Base-by-base conservation (phyloP, 495 filamentous ascomycete species). In the Terfezia claveryi region DNA sequence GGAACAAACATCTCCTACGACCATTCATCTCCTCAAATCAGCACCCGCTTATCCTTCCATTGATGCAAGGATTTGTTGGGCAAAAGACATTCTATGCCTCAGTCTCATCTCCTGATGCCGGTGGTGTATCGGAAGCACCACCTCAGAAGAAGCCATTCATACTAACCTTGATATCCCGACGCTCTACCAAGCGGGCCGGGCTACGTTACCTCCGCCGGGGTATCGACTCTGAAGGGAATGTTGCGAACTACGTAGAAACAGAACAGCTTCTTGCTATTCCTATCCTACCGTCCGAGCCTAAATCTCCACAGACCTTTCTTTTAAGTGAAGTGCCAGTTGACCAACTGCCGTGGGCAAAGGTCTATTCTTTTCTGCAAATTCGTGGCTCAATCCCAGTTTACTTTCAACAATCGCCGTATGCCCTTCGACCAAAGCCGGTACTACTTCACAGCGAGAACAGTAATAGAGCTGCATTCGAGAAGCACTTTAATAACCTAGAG, bases 61-160 rank as follows among this genome's bases (percentile, higher is more conserved):
- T 98, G 10, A 83, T 95, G 69, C 89, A 95, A 70, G 91, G 91
- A 6, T 98, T 95, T 61, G 83, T 98, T 20, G 87, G 88, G 2
- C 91, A 98, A 66, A 71, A 77, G 61, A 74, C 79, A 16, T 95
- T 98, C 63, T 73, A 76, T 16, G 73, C 63, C 56, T 17, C 55
- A 50, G 27, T 58, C 44, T 52, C 60, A 16, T 50, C 37, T 2
- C 57, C 60, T 10, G 51, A 56, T n/a, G 20, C 66, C 16, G 17
- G 10, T 36, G 23, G 44, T 16, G 49, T 69, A n/a, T 61, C 59
- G n/a, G 55, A 66, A 8, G 61, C 60, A 14, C 58, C 62, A 17
- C 56, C 66, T 38, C 61, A 54, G 14, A 58, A 44, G 53, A 49
- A n/a, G 52, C 32, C 49, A 1, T 92, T 82, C 56, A 68, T 87